Evolutionary conservation across 805 yeast genomes (phyloP).

Genomic region (Geotrichum ghanense): DNA sequence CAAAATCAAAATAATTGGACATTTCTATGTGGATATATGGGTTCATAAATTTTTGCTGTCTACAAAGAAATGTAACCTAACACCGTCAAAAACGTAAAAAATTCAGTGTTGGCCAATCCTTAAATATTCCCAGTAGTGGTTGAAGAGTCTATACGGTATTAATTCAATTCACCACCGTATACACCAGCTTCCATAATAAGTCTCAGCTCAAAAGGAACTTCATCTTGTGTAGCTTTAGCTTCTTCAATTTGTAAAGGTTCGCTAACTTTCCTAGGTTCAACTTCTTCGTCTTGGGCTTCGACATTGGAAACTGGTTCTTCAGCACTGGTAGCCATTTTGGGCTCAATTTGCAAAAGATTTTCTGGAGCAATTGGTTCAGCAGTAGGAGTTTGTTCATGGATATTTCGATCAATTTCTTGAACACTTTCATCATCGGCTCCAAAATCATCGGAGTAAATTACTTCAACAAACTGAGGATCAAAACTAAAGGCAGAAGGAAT

Average conservation of each 20-base stretch:
- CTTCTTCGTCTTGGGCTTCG: not conserved
- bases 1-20: not conserved
- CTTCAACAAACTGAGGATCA: not conserved
- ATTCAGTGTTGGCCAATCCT: no score
- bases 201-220: not conserved
- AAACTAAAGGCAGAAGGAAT: not conserved
- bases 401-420: not conserved
- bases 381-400: no score
- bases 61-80: no score
- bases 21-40: not conserved
- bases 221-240: not conserved
- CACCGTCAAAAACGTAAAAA: no score
- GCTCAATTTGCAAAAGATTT: no score
- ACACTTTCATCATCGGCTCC: not conserved
- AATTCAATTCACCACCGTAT: not conserved
- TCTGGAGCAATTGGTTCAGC: no score
- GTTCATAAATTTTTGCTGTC: no score
- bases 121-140: no score
- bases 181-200: not conserved
- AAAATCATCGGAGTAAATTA: not conserved
- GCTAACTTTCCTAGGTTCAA: constrained; percentile 6
- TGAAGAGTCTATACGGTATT: no score
- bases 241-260: not conserved
- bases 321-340: not conserved
- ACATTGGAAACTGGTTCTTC: not conserved